Percentiles rank a stretch among this genome's conserved stretches.
Evolutionary conservation across 2,329 filamentous ascomycete genomes (phyloP).

Genomic region (Cryoendolithus antarcticus): DNA sequence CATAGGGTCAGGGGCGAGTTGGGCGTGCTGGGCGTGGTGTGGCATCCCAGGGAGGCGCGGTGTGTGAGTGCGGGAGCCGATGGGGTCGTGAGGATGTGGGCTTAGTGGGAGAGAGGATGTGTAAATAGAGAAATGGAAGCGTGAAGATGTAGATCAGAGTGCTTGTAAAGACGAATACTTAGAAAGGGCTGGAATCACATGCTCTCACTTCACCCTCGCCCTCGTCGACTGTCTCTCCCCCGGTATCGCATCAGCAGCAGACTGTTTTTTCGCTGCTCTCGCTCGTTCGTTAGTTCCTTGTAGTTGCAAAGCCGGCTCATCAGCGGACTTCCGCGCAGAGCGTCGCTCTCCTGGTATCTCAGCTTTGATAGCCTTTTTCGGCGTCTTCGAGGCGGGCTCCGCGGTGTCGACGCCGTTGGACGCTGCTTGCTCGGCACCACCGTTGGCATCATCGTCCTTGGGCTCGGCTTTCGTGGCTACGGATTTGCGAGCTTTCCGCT

Average conservation of each 20-base stretch:
- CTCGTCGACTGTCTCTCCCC: slow-evolving; percentile 30
- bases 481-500: too few relatives aligned
- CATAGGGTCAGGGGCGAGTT: slow-evolving; percentile 78
- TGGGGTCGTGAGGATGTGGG: slow-evolving; percentile 85
- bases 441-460: not conserved
- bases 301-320: slow-evolving; percentile 5
- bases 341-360: slow-evolving; percentile 6
- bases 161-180: too few relatives aligned
- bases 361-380: slow-evolving; percentile 1
- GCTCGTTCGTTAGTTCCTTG: slow-evolving; percentile 4
- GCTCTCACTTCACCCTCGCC: slow-evolving; percentile 25
- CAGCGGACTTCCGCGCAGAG: slow-evolving; percentile 7
- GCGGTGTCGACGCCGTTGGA: not conserved
- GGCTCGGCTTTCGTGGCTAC: too few relatives aligned
- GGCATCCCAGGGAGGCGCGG: slow-evolving; percentile 93
- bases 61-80: slow-evolving; percentile 88
- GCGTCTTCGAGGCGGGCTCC: not conserved
- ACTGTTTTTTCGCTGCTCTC: slow-evolving; percentile 10
- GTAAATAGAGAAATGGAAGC: too few relatives aligned
- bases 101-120: slow-evolving; percentile 13
- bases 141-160: too few relatives aligned
- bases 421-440: slow-evolving; percentile 12
- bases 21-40: slow-evolving; percentile 87
- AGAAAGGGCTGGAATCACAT: too few relatives aligned
- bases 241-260: slow-evolving; percentile 25